These are phyloP conservation scores for Dactylellina cionopaga DNA, from an alignment of 2,329 filamentous ascomycete species.

Conservation along the genomic window DNA sequence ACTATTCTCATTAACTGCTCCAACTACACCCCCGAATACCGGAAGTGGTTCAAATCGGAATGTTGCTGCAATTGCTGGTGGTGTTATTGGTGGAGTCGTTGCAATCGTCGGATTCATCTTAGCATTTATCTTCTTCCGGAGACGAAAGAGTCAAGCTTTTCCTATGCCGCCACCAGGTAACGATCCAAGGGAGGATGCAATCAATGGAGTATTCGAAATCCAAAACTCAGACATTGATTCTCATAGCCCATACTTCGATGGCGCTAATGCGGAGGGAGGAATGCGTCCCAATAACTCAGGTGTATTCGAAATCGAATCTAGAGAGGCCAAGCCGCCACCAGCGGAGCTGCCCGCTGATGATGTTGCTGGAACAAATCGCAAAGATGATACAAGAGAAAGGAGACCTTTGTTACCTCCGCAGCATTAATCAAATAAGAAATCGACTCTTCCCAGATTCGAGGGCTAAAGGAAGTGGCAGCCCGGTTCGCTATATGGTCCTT, in stretches of 20 bases:
- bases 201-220: constrained; percentile 31
- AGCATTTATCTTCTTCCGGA: constrained; percentile 2
- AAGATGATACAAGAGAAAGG: constrained; percentile 4
- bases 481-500: no score
- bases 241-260: neutral
- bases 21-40: neutral
- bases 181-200: constrained; percentile 18
- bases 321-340: constrained; percentile 16
- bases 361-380: neutral
- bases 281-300: neutral
- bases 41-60: neutral
- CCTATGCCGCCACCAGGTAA: constrained; percentile 13
- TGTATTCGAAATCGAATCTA: neutral
- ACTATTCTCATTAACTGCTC: constrained; percentile 5
- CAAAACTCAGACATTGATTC: neutral
- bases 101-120: constrained; percentile 4
- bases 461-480: no score
- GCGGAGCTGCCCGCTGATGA: constrained; percentile 27
- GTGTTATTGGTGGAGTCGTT: constrained; percentile 11
- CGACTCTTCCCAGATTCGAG: no score
- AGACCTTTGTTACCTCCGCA: neutral
- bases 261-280: neutral
- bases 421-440: neutral
- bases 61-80: constrained; percentile 27
- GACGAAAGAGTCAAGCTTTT: neutral